Percentiles rank a stretch among this genome's conserved stretches.
phyloP scores from a whole-genome alignment of 2,329 filamentous ascomycete genomes.

The Rhytidhysteron rufulum region DNA sequence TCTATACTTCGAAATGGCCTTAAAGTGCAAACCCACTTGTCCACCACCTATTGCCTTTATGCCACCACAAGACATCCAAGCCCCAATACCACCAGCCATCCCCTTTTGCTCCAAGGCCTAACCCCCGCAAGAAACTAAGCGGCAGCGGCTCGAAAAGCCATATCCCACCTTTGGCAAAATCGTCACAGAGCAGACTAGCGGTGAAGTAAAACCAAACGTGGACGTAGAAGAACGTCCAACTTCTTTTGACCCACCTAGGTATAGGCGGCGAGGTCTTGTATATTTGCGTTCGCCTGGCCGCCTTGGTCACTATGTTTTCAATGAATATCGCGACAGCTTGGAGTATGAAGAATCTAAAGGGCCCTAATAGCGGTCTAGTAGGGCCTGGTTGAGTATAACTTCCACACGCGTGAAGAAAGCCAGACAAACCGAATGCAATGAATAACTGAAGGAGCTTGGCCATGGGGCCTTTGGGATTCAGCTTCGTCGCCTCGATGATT shows the following conservation, averaged over 20 bases:
- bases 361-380: conserved; percentile 46
- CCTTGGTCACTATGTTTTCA: conserved; percentile 48
- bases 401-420: conserved; percentile 66
- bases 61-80: conserved; percentile 47
- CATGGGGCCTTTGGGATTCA: conserved; percentile 28
- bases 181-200: conserved; percentile 64
- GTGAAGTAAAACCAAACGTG: conserved; percentile 67
- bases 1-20: too few relatives aligned
- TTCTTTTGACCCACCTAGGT: conserved; percentile 47
- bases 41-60: conserved; percentile 63
- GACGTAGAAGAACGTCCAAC: conserved; percentile 60
- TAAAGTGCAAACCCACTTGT: conserved; percentile 49
- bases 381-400: conserved; percentile 62
- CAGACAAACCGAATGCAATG: conserved; percentile 64
- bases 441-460: conserved; percentile 41
- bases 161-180: conserved; percentile 68
- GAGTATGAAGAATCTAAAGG: conserved; percentile 67
- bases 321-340: conserved; percentile 63
- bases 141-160: conserved; percentile 85
- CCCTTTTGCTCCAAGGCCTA: conserved; percentile 60
- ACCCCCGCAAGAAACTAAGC: conserved; percentile 62
- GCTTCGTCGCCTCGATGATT: conserved; percentile 31
- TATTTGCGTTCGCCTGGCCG: conserved; percentile 32
- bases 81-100: conserved; percentile 68
- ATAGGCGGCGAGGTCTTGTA: conserved; percentile 30